These are phyloP conservation scores for Phytophthora parvispora DNA, from an alignment of 352 stramenopile species.

Conservation along the genomic window DNA sequence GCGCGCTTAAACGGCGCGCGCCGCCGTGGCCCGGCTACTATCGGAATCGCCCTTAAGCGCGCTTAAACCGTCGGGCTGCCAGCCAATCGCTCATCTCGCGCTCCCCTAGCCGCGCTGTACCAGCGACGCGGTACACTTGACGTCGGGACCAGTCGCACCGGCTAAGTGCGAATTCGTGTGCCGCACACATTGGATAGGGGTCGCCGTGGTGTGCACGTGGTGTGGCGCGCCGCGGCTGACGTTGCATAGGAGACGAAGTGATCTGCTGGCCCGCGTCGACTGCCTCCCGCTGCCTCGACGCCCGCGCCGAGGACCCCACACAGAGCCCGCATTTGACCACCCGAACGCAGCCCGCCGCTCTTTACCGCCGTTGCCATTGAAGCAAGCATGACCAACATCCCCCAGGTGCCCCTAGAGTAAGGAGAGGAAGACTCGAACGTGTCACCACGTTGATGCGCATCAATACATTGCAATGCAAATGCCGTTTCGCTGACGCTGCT, in stretches of 20 bases:
- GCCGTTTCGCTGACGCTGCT: neutral
- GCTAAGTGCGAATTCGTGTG: neutral
- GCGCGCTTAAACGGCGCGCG: constrained; percentile 25
- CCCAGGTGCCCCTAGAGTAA: constrained; percentile 51
- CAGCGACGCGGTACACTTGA: constrained; percentile 3
- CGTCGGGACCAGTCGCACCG: constrained; percentile 4
- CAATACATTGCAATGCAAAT: neutral
- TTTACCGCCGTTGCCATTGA: neutral
- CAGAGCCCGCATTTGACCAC: constrained; percentile 12
- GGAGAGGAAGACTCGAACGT: neutral
- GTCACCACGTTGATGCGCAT: neutral
- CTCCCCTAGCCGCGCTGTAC: neutral
- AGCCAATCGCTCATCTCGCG: constrained; percentile 27
- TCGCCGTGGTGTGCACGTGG: neutral
- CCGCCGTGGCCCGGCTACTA: constrained; percentile 3
- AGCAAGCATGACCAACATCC: constrained; percentile 35
- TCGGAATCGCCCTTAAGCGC: constrained; percentile 25
- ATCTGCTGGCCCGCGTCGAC: constrained; percentile 34
- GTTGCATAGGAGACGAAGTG: constrained; percentile 28
- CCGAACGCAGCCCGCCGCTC: neutral
- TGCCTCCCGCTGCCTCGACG: neutral
- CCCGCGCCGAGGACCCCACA: constrained; percentile 2
- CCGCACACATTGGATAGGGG: neutral
- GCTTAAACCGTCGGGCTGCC: constrained; percentile 25
- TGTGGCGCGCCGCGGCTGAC: constrained; percentile 21